Conservation (phyloP, 768 basidiomycete genomes). For the Tephrocybe sp. region DNA sequence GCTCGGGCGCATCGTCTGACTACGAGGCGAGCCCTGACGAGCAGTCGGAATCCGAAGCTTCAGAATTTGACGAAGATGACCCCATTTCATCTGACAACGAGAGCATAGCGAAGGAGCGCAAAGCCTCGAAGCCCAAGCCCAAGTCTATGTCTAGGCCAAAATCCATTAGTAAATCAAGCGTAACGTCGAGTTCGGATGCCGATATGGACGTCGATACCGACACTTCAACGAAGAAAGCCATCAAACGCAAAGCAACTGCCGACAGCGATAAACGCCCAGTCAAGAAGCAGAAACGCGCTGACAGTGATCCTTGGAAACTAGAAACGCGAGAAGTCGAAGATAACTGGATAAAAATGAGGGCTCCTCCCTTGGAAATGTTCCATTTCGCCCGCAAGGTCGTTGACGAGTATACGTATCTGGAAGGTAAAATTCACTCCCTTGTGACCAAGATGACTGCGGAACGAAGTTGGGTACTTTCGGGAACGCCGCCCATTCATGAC, state of each 20-base stretch:
- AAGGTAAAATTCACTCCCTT: slow-evolving; percentile 74
- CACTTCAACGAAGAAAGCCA: slow-evolving; percentile 31
- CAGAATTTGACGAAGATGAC: slow-evolving; percentile 34
- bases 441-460: slow-evolving; percentile 75
- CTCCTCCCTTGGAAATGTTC: slow-evolving; percentile 90
- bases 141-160: slow-evolving; percentile 27
- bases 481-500: slow-evolving; percentile 90
- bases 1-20: slow-evolving; percentile 35
- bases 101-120: slow-evolving; percentile 17
- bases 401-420: slow-evolving; percentile 93
- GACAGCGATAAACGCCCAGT: slow-evolving; percentile 37
- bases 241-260: slow-evolving; percentile 33
- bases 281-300: slow-evolving; percentile 62
- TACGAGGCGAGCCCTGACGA: slow-evolving; percentile 38
- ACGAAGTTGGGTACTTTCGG: slow-evolving; percentile 93
- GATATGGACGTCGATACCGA: slow-evolving; percentile 61
- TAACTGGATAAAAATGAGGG: slow-evolving; percentile 78
- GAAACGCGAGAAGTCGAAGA: slow-evolving; percentile 54
- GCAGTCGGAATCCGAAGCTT: slow-evolving; percentile 14
- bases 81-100: slow-evolving; percentile 35
- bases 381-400: slow-evolving; percentile 85
- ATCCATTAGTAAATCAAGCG: slow-evolving; percentile 14
- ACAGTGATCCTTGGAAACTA: slow-evolving; percentile 79
- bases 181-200: slow-evolving; percentile 24
- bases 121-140: slow-evolving; percentile 26